Evolutionary conservation across 2,329 filamentous ascomycete species (phyloP).

Genomic region (Sporothrix mexicana): DNA sequence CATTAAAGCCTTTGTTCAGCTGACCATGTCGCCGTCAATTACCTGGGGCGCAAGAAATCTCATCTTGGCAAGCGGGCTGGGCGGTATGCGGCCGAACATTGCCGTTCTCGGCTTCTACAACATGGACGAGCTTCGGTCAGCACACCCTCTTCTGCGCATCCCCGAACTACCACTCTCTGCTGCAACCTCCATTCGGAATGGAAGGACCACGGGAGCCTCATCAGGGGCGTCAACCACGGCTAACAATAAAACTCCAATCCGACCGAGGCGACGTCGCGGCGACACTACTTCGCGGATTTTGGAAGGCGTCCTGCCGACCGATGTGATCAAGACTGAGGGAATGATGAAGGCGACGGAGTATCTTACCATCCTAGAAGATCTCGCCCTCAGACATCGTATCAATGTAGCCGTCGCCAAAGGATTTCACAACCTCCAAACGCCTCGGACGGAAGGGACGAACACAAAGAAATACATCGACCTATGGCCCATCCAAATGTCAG

Average conservation of each 20-base stretch:
- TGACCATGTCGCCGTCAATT: slow-evolving; percentile 79
- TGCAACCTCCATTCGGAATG: background rate
- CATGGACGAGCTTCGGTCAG: slow-evolving; percentile 73
- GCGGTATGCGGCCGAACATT: slow-evolving; percentile 89
- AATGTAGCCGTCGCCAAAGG: slow-evolving; percentile 86
- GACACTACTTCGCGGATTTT: slow-evolving; percentile 63
- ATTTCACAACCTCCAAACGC: slow-evolving; percentile 77
- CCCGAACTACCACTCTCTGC: slow-evolving; percentile 51
- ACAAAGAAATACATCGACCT: slow-evolving; percentile 82
- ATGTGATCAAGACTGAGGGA: slow-evolving; percentile 69
- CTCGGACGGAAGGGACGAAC: slow-evolving; percentile 65
- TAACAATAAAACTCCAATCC: background rate
- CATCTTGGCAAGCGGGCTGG: slow-evolving; percentile 79
- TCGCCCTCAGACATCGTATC: slow-evolving; percentile 76
- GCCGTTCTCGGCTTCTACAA: slow-evolving; percentile 82
- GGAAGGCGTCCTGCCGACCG: slow-evolving; percentile 68
- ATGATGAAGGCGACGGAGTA: slow-evolving; percentile 76
- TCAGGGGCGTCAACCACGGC: background rate
- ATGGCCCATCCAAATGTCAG: slow-evolving; percentile 94
- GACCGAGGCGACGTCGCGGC: slow-evolving; percentile 50
- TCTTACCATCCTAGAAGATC: slow-evolving; percentile 81
- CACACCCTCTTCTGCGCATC: slow-evolving; percentile 61
- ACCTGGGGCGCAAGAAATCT: slow-evolving; percentile 87
- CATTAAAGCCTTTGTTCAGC: slow-evolving; percentile 88
- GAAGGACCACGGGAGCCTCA: background rate